These are phyloP conservation scores for Coemansia javaensis DNA, from an alignment of 192 early-diverging fungal genomes.

Conservation along the genomic window DNA sequence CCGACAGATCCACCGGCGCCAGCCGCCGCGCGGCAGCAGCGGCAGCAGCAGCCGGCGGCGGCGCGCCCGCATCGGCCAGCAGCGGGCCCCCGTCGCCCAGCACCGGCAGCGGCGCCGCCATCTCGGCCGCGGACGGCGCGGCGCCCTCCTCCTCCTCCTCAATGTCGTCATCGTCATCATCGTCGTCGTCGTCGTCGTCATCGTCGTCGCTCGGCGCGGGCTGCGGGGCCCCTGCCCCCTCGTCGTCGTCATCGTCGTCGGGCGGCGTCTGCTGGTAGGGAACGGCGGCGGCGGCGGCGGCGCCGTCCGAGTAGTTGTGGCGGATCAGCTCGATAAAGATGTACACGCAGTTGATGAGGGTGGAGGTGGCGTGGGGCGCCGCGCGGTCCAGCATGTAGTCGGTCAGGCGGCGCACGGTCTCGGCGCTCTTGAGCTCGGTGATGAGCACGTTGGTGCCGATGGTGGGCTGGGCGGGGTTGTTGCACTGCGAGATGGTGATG, in stretches of 20 bases:
- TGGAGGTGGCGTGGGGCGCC: slow-evolving; percentile 77
- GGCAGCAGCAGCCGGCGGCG: slow-evolving; percentile 1
- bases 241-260: slow-evolving; percentile 1
- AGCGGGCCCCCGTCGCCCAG: no score
- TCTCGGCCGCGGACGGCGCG: no score
- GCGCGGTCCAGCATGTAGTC: slow-evolving; percentile 77
- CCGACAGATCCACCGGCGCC: slow-evolving; percentile 74
- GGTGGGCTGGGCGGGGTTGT: slow-evolving; percentile 58
- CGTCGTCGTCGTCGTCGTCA: slow-evolving; percentile 4
- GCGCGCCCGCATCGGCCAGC: no score
- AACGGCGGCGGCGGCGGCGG: background rate
- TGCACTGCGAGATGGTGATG: slow-evolving; percentile 74
- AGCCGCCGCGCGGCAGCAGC: slow-evolving; percentile 13
- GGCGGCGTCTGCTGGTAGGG: no score
- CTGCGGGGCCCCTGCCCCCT: no score
- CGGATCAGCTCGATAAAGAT: slow-evolving; percentile 98
- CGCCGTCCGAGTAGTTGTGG: slow-evolving; percentile 71
- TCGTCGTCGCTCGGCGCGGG: no score
- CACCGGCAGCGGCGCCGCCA: no score
- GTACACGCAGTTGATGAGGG: slow-evolving; percentile 88
- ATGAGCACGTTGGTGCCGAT: slow-evolving; percentile 64
- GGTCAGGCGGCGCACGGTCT: slow-evolving; percentile 71
- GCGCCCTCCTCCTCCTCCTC: no score
- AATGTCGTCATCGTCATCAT: no score
- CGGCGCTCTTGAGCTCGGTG: slow-evolving; percentile 69